phyloP scores from a whole-genome alignment of 306 rosid species.

The Morella rubra region DNA sequence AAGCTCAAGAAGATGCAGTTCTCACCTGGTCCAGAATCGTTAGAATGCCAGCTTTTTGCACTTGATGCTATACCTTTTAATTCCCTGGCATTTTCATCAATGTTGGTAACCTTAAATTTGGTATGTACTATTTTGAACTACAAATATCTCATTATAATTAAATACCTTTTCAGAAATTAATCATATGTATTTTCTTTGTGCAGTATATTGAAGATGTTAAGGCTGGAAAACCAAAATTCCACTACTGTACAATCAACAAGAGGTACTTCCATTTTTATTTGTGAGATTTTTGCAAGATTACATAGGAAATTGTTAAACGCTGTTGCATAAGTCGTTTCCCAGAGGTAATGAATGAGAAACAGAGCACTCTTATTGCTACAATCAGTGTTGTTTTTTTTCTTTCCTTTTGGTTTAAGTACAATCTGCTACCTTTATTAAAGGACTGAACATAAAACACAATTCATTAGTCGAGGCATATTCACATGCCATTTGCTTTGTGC shows the following conservation, averaged over 20 bases:
- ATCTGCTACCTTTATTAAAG: background rate
- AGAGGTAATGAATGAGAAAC: background rate
- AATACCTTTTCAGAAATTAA: constrained; percentile 4
- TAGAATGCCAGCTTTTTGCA: constrained; percentile 77
- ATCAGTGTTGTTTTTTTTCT: too few relatives aligned
- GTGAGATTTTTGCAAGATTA: constrained; percentile 8
- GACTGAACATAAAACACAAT: background rate
- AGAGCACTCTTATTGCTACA: background rate
- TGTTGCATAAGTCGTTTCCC: background rate
- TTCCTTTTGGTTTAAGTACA: background rate
- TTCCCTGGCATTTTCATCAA: constrained; percentile 89
- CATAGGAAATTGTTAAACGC: background rate
- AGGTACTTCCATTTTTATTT: constrained; percentile 44
- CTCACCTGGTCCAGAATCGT: constrained; percentile 96
- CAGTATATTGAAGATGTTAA: constrained; percentile 83
- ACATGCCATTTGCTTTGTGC: background rate
- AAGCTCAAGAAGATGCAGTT: constrained; percentile 80
- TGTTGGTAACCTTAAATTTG: constrained; percentile 90
- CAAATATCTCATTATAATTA: background rate
- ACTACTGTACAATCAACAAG: constrained; percentile 84
- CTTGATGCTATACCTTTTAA: constrained; percentile 79
- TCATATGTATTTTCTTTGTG: constrained; percentile 29
- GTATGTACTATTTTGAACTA: constrained; percentile 43
- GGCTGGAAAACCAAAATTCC: constrained; percentile 72
- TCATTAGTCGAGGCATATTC: too few relatives aligned